Conservation (phyloP, 257 asterid species). For the Galeopsis tetrahit region DNA sequence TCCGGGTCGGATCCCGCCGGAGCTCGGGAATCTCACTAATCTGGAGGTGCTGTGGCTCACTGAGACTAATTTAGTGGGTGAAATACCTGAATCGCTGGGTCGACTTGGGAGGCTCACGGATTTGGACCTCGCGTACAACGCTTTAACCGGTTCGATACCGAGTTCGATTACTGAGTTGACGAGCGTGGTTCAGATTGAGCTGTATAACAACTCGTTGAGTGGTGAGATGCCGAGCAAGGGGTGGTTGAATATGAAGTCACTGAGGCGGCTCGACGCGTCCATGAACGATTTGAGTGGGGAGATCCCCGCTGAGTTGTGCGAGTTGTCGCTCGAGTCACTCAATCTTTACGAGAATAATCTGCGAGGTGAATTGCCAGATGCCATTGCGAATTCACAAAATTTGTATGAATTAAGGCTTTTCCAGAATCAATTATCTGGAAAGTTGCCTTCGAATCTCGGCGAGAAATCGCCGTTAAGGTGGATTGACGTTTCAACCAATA, state of each 20-base stretch:
- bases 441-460: constrained; percentile 71
- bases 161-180: constrained; percentile 68
- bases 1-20: constrained; percentile 86
- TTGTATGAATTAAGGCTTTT: constrained; percentile 86
- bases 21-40: constrained; percentile 75
- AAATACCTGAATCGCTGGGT: constrained; percentile 80
- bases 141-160: constrained; percentile 70
- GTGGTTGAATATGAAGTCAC: constrained; percentile 81
- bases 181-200: constrained; percentile 80
- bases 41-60: constrained; percentile 90
- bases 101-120: constrained; percentile 64
- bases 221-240: constrained; percentile 81
- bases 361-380: constrained; percentile 67
- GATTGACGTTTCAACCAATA: constrained; percentile 84
- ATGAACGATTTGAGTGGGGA: constrained; percentile 80
- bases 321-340: constrained; percentile 86
- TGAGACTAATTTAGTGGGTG: constrained; percentile 72
- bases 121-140: constrained; percentile 81
- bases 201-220: constrained; percentile 77
- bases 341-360: constrained; percentile 80
- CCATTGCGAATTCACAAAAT: constrained; percentile 74
- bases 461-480: constrained; percentile 71
- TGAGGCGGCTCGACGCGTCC: constrained; percentile 82
- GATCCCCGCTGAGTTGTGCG: constrained; percentile 83
- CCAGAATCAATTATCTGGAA: constrained; percentile 67